A percentile compares a stretch with the other conserved stretches of the same genome.
These are phyloP conservation scores for Ogataea dorogensis DNA, from an alignment of 805 yeast genomes.

Conservation along the genomic window DNA sequence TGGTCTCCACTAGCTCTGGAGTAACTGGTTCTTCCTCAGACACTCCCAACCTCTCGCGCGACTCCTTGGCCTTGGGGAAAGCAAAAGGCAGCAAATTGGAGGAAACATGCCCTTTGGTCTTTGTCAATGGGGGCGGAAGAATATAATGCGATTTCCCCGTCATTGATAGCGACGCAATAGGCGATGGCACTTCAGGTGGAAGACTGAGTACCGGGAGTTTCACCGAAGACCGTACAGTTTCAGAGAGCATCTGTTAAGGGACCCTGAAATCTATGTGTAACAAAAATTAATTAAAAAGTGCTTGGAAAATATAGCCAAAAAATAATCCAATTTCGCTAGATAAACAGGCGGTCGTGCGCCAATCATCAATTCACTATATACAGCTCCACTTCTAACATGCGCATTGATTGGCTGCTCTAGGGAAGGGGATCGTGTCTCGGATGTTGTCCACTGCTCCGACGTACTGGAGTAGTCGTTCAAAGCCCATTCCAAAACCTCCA, in stretches of 20 bases:
- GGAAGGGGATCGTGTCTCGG: slow-evolving; percentile 84
- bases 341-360: slow-evolving; percentile 3
- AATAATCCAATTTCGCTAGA: slow-evolving; percentile 6
- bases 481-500: slow-evolving; percentile 97
- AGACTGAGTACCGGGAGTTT: slow-evolving; percentile 14
- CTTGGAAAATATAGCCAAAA: slow-evolving; percentile 4
- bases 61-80: slow-evolving; percentile 2
- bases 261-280: slow-evolving; percentile 6
- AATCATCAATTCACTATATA: slow-evolving; percentile 1
- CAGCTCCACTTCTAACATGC: slow-evolving; percentile 34
- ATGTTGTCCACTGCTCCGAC: slow-evolving; percentile 74
- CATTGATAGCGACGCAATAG: slow-evolving; percentile 13
- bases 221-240: slow-evolving; percentile 8
- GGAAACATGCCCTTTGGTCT: slow-evolving; percentile 9
- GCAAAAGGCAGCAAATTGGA: slow-evolving; percentile 7
- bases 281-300: slow-evolving; percentile 7
- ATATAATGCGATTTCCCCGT: slow-evolving; percentile 14
- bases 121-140: slow-evolving; percentile 19
- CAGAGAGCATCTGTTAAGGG: slow-evolving; percentile 9
- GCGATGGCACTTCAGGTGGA: slow-evolving; percentile 19
- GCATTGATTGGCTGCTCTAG: slow-evolving; percentile 63
- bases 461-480: slow-evolving; percentile 79
- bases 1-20: neutral
- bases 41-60: neutral
- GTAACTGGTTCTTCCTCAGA: neutral